A percentile compares a stretch with the other conserved stretches of the same genome.
Evolutionary conservation across 2,329 filamentous ascomycete genomes (phyloP).

Genomic region (Claviceps maximensis): DNA sequence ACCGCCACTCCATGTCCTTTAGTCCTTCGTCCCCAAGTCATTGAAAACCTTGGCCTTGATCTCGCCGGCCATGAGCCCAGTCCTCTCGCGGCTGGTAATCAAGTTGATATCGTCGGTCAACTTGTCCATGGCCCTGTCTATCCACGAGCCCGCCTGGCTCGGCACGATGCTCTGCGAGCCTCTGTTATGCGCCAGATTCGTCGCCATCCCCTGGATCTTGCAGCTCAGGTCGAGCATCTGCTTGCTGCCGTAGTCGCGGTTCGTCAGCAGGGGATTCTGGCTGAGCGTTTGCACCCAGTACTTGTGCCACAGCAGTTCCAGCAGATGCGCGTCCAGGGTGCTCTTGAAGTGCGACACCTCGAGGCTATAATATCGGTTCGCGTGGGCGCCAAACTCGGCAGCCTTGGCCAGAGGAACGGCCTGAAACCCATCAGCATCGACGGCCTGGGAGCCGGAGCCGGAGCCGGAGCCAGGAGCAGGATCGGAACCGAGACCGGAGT

Average conservation of each 20-base stretch:
- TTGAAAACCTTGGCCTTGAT: slow-evolving; percentile 53
- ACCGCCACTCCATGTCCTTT: background rate
- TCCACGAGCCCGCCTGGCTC: slow-evolving; percentile 13
- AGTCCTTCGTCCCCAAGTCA: slow-evolving; percentile 18
- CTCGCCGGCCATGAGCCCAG: slow-evolving; percentile 47
- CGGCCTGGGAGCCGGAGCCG: slow-evolving; percentile 8
- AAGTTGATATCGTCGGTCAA: slow-evolving; percentile 46
- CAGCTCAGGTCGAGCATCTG: slow-evolving; percentile 79
- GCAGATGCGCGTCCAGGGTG: slow-evolving; percentile 70
- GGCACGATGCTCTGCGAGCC: slow-evolving; percentile 13
- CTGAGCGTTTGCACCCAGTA: slow-evolving; percentile 97
- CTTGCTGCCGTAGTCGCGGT: slow-evolving; percentile 83
- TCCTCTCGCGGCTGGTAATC: slow-evolving; percentile 48
- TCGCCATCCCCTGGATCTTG: slow-evolving; percentile 59
- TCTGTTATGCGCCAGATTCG: slow-evolving; percentile 14
- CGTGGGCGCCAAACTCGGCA: slow-evolving; percentile 89
- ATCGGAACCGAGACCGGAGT: background rate
- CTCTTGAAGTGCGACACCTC: slow-evolving; percentile 93
- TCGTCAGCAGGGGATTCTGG: slow-evolving; percentile 78
- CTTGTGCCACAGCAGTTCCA: slow-evolving; percentile 93
- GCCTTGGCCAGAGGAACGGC: slow-evolving; percentile 86
- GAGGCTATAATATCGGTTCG: slow-evolving; percentile 78
- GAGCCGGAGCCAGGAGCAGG: no score
- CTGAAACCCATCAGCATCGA: slow-evolving; percentile 44
- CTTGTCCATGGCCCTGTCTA: slow-evolving; percentile 41